phyloP scores from a whole-genome alignment of 495 filamentous ascomycete species.

The Elasticomyces elasticus region DNA sequence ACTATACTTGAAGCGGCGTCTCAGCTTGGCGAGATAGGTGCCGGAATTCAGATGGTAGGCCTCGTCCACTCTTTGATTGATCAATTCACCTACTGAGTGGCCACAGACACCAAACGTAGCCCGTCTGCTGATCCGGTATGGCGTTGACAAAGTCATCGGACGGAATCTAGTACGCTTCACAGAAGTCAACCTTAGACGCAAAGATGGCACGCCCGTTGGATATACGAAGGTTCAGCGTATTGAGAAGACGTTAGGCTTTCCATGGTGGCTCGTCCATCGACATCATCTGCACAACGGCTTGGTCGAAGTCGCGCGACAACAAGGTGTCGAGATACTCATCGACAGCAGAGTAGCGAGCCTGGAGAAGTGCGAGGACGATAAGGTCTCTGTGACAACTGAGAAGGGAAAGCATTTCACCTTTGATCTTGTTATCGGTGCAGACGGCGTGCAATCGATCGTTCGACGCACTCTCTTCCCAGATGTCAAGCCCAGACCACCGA shows the following conservation, averaged over 20 bases:
- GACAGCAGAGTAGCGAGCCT: slow-evolving; percentile 29
- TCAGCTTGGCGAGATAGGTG: slow-evolving; percentile 20
- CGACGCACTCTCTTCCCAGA: slow-evolving; percentile 32
- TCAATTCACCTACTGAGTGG: background rate
- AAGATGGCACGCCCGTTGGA: slow-evolving; percentile 33
- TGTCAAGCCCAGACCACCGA: slow-evolving; percentile 32
- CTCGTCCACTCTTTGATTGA: background rate
- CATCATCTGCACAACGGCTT: slow-evolving; percentile 36
- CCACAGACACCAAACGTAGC: slow-evolving; percentile 21
- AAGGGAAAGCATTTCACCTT: slow-evolving; percentile 30
- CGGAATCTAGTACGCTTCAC: slow-evolving; percentile 31
- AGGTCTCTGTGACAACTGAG: slow-evolving; percentile 30
- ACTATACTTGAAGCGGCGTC: slow-evolving; percentile 19
- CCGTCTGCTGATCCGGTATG: slow-evolving; percentile 22
- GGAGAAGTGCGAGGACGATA: slow-evolving; percentile 18
- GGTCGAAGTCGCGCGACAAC: slow-evolving; percentile 26
- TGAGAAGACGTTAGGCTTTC: slow-evolving; percentile 14
- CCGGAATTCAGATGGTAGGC: slow-evolving; percentile 18
- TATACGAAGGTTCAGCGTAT: slow-evolving; percentile 25
- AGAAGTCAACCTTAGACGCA: slow-evolving; percentile 35
- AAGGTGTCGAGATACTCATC: slow-evolving; percentile 31
- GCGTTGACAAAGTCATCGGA: slow-evolving; percentile 32
- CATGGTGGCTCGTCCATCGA: slow-evolving; percentile 26
- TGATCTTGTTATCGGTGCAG: slow-evolving; percentile 36
- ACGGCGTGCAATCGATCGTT: slow-evolving; percentile 35